Conservation (phyloP, 2,329 filamentous ascomycete species). For the Xylariaceae sp. region DNA sequence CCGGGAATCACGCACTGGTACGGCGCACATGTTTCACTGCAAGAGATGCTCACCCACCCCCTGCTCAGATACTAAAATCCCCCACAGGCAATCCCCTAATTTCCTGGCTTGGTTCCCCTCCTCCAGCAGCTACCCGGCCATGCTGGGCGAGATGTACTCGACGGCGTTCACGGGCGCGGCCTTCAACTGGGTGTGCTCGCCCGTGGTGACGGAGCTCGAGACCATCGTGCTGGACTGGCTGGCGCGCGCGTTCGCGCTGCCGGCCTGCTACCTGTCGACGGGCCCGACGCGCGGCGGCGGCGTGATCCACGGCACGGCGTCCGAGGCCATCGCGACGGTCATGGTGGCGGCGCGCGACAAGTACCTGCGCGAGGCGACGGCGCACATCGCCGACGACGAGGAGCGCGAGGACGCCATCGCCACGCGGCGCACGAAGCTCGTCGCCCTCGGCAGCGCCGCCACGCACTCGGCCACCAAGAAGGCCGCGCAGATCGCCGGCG, state of each 20-base stretch:
- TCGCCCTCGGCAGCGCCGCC: constrained; percentile 80
- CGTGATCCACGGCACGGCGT: constrained; percentile 92
- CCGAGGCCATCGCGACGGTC: constrained; percentile 83
- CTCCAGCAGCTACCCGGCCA: constrained; percentile 78
- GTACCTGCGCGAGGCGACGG: constrained; percentile 68
- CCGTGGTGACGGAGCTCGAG: constrained; percentile 90
- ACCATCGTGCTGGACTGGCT: constrained; percentile 94
- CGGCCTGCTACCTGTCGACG: constrained; percentile 74
- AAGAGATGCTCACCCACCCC: no score
- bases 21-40: constrained; percentile 16
- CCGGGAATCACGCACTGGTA: constrained; percentile 90
- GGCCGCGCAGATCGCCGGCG: constrained; percentile 82
- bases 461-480: constrained; percentile 88
- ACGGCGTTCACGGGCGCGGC: constrained; percentile 87
- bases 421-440: constrained; percentile 70
- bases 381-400: constrained; percentile 53
- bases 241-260: constrained; percentile 75
- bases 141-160: constrained; percentile 91
- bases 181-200: constrained; percentile 97
- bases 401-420: constrained; percentile 74
- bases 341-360: constrained; percentile 88
- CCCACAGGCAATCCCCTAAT: constrained; percentile 75
- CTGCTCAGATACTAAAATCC: background rate
- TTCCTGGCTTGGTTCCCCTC: constrained; percentile 97
- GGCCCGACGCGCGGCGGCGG: constrained; percentile 77